phyloP scores from a whole-genome alignment of 2,329 filamentous ascomycete species.

The Phaeoacremonium minimum region DNA sequence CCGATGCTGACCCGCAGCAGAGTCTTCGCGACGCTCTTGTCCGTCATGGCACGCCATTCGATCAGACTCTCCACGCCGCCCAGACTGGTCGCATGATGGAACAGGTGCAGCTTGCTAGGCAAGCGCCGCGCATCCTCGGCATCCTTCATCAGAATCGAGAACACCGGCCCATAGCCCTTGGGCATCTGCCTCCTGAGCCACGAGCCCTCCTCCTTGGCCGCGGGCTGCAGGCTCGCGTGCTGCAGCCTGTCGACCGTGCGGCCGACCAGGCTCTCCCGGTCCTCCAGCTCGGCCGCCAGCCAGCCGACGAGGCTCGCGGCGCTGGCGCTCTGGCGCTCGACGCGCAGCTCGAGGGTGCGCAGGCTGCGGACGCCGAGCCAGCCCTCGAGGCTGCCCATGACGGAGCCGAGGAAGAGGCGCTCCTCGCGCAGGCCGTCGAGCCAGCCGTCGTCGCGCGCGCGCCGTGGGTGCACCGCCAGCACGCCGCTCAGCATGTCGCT shows the following conservation, averaged over 20 bases:
- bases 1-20: conserved; percentile 81
- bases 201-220: conserved; percentile 49
- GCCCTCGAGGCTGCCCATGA: conserved; percentile 85
- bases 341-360: conserved; percentile 79
- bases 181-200: conserved; percentile 92
- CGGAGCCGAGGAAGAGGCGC: conserved; percentile 71
- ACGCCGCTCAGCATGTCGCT: conserved; percentile 90
- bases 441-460: conserved; percentile 43
- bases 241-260: conserved; percentile 56
- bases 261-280: conserved; percentile 34
- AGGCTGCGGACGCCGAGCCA: conserved; percentile 89
- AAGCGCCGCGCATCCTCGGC: conserved; percentile 60
- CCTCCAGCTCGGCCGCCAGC: conserved; percentile 50
- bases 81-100: conserved; percentile 91
- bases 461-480: conserved; percentile 57
- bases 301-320: conserved; percentile 68
- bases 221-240: conserved; percentile 77
- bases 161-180: conserved; percentile 83
- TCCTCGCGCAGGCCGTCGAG: conserved; percentile 59
- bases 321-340: conserved; percentile 70
- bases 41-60: conserved; percentile 92
- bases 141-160: conserved; percentile 64
- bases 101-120: conserved; percentile 74
- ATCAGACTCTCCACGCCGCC: conserved; percentile 94
- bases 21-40: conserved; percentile 64